Evolutionary conservation across 768 basidiomycete genomes (phyloP), one percentile per base, ranked within the genome.

Genomic region (Paxillus rubicundulus): DNA sequence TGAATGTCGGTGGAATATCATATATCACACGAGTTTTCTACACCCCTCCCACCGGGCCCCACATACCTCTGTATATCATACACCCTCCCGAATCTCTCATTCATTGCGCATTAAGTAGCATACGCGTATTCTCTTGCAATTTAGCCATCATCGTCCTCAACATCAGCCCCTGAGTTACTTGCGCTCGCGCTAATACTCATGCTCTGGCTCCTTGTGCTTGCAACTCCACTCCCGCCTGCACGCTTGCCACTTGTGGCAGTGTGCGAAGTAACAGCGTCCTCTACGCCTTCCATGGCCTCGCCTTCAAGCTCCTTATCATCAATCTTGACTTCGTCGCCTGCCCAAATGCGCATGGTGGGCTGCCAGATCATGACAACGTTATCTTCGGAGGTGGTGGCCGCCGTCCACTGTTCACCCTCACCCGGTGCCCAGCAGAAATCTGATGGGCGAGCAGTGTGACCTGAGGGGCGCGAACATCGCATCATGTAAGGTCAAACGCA

Each of bases 331-430:
- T 87, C 88, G 47, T 93, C 95, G 3, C 90, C 91, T 3, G 92
- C 90, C 85, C 92, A 95, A 30, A 98, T 85, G 18, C 92, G 88
- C 81, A 92, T 89, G 16, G 89, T 92, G 14, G 96, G 95, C 66
- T 94, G 91, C 97, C 97, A 99, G 5, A 96, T 84, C 91, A 96
- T 95, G 39, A 92, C 80, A 20, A 98, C 84, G 58, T 99, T 99
- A 68, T 99, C 96, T 67, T 98, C 96, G 0, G 95, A 96, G n/a
- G 89, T 82, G 57, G 84, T 93, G 5, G 86, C 78, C 1, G 87
- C 78, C 7, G 88, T 92, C 92, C 92, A 96, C 57, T 85, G 84
- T 63, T 95, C 92, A 17, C 74, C 75, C 58, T 79, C 75, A 13
- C 84, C 86, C 3, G 91, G 89, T n/a, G 89, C 92, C 97, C 97